phyloP scores from a whole-genome alignment of 176 grass and related monocot genomes.

The Aechmea fasciata region DNA sequence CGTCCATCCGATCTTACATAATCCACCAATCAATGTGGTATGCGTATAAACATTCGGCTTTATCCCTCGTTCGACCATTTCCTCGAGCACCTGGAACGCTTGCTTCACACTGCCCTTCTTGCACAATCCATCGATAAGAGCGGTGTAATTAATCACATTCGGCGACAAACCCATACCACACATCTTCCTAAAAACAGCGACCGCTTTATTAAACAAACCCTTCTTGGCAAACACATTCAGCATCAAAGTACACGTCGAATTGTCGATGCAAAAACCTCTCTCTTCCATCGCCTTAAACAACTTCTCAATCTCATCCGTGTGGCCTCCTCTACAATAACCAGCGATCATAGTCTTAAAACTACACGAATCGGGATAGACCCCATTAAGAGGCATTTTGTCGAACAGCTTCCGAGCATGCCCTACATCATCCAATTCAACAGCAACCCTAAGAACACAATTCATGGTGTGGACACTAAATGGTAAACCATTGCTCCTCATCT shows the following conservation, averaged over 20 bases:
- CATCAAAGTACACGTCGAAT: slow-evolving; percentile 49
- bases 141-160: slow-evolving; percentile 81
- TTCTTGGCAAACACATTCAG: slow-evolving; percentile 42
- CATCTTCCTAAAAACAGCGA: slow-evolving; percentile 48
- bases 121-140: slow-evolving; percentile 59
- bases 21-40: slow-evolving; percentile 51
- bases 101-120: slow-evolving; percentile 57
- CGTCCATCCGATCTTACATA: slow-evolving; percentile 92
- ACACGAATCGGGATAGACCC: slow-evolving; percentile 33
- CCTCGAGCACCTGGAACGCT: slow-evolving; percentile 79
- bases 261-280: slow-evolving; percentile 44
- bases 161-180: slow-evolving; percentile 29
- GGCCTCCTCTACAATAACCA: slow-evolving; percentile 42
- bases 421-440: slow-evolving; percentile 24
- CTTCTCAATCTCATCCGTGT: slow-evolving; percentile 26
- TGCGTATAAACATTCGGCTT: slow-evolving; percentile 90
- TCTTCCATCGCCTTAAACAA: slow-evolving; percentile 33
- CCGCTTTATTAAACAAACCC: slow-evolving; percentile 38
- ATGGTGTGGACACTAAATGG: slow-evolving; percentile 55
- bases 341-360: slow-evolving; percentile 58
- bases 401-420: slow-evolving; percentile 48
- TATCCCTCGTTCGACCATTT: slow-evolving; percentile 61
- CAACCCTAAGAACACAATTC: slow-evolving; percentile 53
- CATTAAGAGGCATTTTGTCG: slow-evolving; percentile 43
- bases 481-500: slow-evolving; percentile 79